Percentiles rank a stretch among this genome's conserved stretches.
Evolutionary conservation across 805 yeast species (phyloP).

Genomic region (Metschnikowia corniflorae): DNA sequence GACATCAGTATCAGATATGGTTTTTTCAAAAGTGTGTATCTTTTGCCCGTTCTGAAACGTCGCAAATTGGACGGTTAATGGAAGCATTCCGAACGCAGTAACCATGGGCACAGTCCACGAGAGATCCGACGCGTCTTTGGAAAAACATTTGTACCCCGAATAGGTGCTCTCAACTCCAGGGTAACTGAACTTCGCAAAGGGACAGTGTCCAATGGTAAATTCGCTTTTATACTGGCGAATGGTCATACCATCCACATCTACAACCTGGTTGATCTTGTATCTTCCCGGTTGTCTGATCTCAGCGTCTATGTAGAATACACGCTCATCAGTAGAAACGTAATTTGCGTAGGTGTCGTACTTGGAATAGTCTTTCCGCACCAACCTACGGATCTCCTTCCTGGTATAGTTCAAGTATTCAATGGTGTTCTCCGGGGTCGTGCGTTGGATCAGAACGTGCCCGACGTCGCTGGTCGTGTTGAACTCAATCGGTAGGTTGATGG

Average conservation of each 20-base stretch:
- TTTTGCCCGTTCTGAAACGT: slow-evolving; percentile 25
- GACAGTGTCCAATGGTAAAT: slow-evolving; percentile 72
- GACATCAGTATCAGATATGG: slow-evolving; percentile 13
- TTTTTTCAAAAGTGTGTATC: slow-evolving; percentile 22
- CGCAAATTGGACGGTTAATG: slow-evolving; percentile 36
- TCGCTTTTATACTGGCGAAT: slow-evolving; percentile 60
- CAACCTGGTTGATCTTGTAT: slow-evolving; percentile 66
- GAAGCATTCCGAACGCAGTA: slow-evolving; percentile 71
- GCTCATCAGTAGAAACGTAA: slow-evolving; percentile 28
- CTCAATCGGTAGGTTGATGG: slow-evolving; percentile 60
- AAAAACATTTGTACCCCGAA: slow-evolving; percentile 53
- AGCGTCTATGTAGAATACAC: slow-evolving; percentile 57
- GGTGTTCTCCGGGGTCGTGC: slow-evolving; percentile 52
- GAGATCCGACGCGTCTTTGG: slow-evolving; percentile 38
- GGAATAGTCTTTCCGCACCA: slow-evolving; percentile 27
- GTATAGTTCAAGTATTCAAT: slow-evolving; percentile 51
- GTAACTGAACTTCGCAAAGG: slow-evolving; percentile 55
- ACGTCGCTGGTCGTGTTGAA: slow-evolving; percentile 78
- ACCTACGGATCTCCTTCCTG: slow-evolving; percentile 48
- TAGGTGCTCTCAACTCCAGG: slow-evolving; percentile 24
- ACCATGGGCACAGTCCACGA: slow-evolving; percentile 43
- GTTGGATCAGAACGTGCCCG: slow-evolving; percentile 60
- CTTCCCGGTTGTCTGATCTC: slow-evolving; percentile 70
- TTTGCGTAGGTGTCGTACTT: slow-evolving; percentile 26
- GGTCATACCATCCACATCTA: slow-evolving; percentile 59